Evolutionary conservation across 1,284 basidiomycete species (phyloP).

Genomic region (Rhodotorula sp.): DNA sequence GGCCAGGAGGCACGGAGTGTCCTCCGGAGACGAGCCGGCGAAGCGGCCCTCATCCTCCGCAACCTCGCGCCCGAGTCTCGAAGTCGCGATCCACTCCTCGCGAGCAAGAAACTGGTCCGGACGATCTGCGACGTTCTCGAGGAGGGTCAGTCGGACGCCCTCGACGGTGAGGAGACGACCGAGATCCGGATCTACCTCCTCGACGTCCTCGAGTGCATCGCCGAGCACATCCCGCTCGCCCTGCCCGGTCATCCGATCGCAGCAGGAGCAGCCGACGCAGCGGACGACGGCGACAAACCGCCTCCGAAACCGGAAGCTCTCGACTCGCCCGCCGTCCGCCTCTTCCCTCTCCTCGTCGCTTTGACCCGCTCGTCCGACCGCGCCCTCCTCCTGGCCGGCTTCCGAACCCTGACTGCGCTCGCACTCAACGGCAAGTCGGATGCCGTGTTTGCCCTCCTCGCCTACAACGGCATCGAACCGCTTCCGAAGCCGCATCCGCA

Average conservation of each 20-base stretch:
- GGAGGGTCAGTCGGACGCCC: conserved; percentile 20
- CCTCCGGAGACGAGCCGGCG: conserved; percentile 45
- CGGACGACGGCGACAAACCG: conserved; percentile 5
- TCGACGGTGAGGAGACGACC: conserved; percentile 34
- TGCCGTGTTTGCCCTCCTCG: conserved; percentile 43
- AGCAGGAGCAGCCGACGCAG: conserved; percentile 1
- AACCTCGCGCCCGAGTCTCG: conserved; percentile 67
- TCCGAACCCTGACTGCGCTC: conserved; percentile 61
- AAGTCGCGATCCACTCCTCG: conserved; percentile 63
- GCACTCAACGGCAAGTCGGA: conserved; percentile 63
- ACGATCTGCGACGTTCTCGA: conserved; percentile 29
- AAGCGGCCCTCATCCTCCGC: conserved; percentile 70
- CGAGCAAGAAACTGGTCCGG: conserved; percentile 47
- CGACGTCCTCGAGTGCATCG: conserved; percentile 43
- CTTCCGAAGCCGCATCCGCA: conserved; percentile 61
- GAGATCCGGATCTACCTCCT: conserved; percentile 43
- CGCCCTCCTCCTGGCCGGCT: conserved; percentile 64
- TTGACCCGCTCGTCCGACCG: conserved; percentile 66
- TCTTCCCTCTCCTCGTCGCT: conserved; percentile 56
- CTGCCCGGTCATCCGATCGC: conserved; percentile 21
- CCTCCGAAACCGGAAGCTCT: conserved; percentile 26
- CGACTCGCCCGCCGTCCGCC: conserved; percentile 31
- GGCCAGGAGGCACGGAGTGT: conserved; percentile 18
- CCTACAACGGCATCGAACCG: conserved; percentile 59
- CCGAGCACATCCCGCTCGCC: conserved; percentile 27